Evolutionary conservation across 495 filamentous ascomycete genomes (phyloP).

Genomic region (Rusavskia elegans): DNA sequence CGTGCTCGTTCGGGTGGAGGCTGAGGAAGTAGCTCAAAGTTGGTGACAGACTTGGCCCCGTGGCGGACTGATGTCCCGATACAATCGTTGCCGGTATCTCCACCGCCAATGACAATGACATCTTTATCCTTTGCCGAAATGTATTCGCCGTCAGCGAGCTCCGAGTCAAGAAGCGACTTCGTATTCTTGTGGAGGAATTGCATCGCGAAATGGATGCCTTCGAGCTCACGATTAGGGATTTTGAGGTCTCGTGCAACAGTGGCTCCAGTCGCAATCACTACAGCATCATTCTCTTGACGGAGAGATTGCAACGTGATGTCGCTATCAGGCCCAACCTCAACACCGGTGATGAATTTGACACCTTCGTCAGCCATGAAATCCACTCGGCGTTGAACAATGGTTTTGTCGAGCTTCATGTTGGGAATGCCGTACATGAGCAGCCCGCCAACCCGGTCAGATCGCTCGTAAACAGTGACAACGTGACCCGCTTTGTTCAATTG

Average conservation of each 20-base stretch:
- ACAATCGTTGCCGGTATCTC: slow-evolving; percentile 98
- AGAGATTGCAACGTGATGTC: slow-evolving; percentile 58
- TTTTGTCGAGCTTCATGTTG: slow-evolving; percentile 99
- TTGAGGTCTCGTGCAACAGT: slow-evolving; percentile 94
- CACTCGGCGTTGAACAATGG: slow-evolving; percentile 86
- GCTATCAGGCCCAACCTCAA: slow-evolving; percentile 61
- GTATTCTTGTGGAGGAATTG: slow-evolving; percentile 97
- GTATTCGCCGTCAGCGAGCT: slow-evolving; percentile 71
- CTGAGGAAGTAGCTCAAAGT: slow-evolving; percentile 95
- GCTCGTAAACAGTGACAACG: slow-evolving; percentile 86
- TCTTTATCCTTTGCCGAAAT: slow-evolving; percentile 96
- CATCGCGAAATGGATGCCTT: slow-evolving; percentile 97
- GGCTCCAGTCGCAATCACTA: slow-evolving; percentile 91
- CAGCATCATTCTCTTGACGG: slow-evolving; percentile 63
- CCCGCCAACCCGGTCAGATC: slow-evolving; percentile 82
- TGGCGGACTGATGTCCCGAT: slow-evolving; percentile 98
- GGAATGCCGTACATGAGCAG: slow-evolving; percentile 98
- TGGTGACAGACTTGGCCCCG: slow-evolving; percentile 88
- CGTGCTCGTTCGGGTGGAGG: slow-evolving; percentile 85
- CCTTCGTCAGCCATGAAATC: slow-evolving; percentile 95
- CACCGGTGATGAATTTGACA: slow-evolving; percentile 63
- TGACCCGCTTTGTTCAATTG: slow-evolving; percentile 94
- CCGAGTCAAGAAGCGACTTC: slow-evolving; percentile 92
- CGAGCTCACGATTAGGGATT: slow-evolving; percentile 76
- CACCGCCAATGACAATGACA: slow-evolving; percentile 94